Evolutionary conservation across 306 rosid species (phyloP).

Genomic region (Herpetospermum pedunculosum): DNA sequence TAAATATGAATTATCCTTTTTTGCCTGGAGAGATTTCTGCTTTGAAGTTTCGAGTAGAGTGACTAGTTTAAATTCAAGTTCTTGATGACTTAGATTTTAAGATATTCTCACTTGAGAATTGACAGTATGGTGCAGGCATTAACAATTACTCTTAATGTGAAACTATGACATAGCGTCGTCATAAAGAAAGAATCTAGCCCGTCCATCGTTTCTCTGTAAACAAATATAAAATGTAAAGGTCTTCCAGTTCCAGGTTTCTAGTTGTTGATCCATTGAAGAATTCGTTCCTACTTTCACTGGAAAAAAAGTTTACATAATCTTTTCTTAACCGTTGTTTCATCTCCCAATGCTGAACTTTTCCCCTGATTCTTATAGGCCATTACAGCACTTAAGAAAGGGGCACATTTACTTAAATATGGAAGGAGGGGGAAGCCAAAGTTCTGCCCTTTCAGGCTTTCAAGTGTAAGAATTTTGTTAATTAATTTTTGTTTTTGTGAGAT

Average conservation of each 20-base stretch:
- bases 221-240: background rate
- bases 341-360: background rate
- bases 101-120: background rate
- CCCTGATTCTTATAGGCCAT: constrained; percentile 41
- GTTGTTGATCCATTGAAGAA: background rate
- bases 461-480: constrained; percentile 38
- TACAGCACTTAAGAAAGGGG: constrained; percentile 84
- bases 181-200: background rate
- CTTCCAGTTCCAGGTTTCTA: background rate
- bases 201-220: background rate
- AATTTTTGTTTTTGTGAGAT: background rate
- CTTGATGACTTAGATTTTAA: background rate
- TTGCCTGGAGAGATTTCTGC: background rate
- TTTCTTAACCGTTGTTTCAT: background rate
- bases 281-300: background rate
- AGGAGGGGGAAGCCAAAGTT: constrained; percentile 96
- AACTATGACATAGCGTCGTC: background rate
- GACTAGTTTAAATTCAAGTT: background rate
- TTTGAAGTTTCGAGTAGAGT: background rate
- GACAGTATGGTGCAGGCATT: background rate
- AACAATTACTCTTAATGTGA: background rate
- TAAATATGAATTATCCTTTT: background rate
- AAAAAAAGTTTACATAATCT: background rate
- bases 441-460: constrained; percentile 89
- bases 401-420: constrained; percentile 79